phyloP scores from a whole-genome alignment of 352 stramenopile genomes.

The Elongisporangium senticosum region DNA sequence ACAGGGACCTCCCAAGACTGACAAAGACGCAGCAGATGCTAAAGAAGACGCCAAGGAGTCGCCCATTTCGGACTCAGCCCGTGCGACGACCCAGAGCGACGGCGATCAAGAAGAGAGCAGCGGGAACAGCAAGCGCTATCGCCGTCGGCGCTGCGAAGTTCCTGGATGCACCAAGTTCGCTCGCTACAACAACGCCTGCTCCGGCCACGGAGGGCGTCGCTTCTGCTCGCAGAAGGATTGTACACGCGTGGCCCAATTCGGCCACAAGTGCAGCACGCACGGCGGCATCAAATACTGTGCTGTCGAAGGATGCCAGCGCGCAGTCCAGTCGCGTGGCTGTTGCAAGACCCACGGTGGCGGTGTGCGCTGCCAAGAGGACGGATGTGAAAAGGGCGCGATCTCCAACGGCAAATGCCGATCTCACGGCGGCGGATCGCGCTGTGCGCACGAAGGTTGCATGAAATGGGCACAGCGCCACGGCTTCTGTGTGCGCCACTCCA shows the following conservation, averaged over 20 bases:
- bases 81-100: not conserved
- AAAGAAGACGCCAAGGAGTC: not conserved
- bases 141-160: constrained; percentile 58
- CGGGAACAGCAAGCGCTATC: constrained; percentile 43
- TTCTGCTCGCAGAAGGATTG: constrained; percentile 65
- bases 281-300: constrained; percentile 74
- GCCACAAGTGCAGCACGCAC: constrained; percentile 77
- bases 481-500: constrained; percentile 74
- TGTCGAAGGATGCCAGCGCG: constrained; percentile 58
- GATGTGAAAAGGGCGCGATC: constrained; percentile 81
- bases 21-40: constrained; percentile 7
- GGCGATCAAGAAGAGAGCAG: constrained; percentile 1
- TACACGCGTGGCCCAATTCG: constrained; percentile 67
- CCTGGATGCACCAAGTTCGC: constrained; percentile 69
- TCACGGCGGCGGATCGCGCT: constrained; percentile 77
- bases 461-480: constrained; percentile 76
- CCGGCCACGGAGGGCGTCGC: constrained; percentile 62
- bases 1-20: not conserved
- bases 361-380: constrained; percentile 69
- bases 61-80: not conserved
- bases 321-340: constrained; percentile 76
- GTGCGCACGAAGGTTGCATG: constrained; percentile 50
- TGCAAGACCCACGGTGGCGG: constrained; percentile 86
- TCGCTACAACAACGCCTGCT: constrained; percentile 75
- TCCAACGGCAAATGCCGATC: constrained; percentile 81